Conservation (phyloP, 257 asterid species). For the Nicotiana tomentosiformis region DNA sequence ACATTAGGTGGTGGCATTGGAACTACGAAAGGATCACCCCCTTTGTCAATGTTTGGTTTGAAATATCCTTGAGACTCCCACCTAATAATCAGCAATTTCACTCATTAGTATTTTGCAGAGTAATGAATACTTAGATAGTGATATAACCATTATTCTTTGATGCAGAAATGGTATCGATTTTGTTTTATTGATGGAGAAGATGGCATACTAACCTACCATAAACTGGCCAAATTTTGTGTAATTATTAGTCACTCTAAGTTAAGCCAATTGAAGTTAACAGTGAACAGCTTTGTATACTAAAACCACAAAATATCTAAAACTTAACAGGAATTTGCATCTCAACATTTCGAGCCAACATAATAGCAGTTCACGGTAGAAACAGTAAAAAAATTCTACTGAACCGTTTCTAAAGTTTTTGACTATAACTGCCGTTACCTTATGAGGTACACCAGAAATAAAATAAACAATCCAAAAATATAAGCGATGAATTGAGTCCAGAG, state of each 20-base stretch:
- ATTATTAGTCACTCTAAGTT: not conserved
- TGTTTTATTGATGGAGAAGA: not conserved
- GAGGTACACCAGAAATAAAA: not conserved
- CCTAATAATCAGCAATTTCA: constrained; percentile 47
- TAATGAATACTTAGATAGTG: not conserved
- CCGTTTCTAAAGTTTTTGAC: not conserved
- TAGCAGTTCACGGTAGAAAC: not conserved
- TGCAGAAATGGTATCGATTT: not conserved
- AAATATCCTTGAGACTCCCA: constrained; percentile 99
- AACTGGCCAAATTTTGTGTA: not conserved
- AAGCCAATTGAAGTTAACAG: not conserved
- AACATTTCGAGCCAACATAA: no score
- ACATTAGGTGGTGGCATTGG: constrained; percentile 99
- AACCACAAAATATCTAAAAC: not conserved
- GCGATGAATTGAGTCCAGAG: not conserved
- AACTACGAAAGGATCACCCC: constrained; percentile 71
- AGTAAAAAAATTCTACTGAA: not conserved
- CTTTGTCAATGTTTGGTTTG: constrained; percentile 69
- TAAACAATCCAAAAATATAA: not conserved
- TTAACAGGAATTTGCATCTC: no score
- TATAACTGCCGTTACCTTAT: not conserved
- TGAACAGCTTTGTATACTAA: not conserved
- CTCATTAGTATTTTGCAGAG: not conserved
- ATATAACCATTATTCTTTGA: constrained; percentile 1
- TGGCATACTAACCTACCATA: not conserved